Evolutionary conservation across 768 basidiomycete genomes (phyloP), one percentile per base, ranked within the genome.

Genomic region (Boletellus sp.): DNA sequence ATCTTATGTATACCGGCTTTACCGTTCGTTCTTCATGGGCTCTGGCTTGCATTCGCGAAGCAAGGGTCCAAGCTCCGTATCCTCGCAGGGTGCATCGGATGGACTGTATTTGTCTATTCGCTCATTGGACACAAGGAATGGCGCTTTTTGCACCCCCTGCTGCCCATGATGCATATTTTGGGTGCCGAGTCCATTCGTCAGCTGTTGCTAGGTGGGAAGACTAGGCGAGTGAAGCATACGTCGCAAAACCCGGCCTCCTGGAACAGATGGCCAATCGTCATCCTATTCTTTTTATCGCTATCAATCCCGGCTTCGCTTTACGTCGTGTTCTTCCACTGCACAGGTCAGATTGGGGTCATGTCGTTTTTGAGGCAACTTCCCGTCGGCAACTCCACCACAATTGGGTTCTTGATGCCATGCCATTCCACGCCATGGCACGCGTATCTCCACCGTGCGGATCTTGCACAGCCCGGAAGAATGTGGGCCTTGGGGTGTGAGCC

Each of bases 401-500:
- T 95, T 19, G 92, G 90, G 1, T 84, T 92, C 59, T 69, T 97
- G 19, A 94, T 93, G 90, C 95, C 96, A 10, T 99, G 96, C 55
- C 95, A 99, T 70, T 96, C 94, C 19, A 91, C 90, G 1, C 95
- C 95, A 6, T 93, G 90, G 72, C 87, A 91, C 61, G 83, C 92
- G 2, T 86, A 93, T 66, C 64, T 98, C 8, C 96, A 98, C 65
- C 74, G 81, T 17, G 70, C 73, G 22, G 77, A 86, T 42, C 75
- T 91, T 9, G 80, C 79, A 19, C 63, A 72, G 12, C 56, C 55
- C 2, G 79, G 80, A 8, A 69, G 72, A 45, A 71, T 86, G 59
- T 98, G 94, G 93, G 81, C 87, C 19, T 65, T 99, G 20, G 87
- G 89, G 6, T 99, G 96, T 61, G 95, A 97, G 62, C 96, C 96